phyloP scores from a whole-genome alignment of 1,139 yeast genomes.

The Taphrina confusa region DNA sequence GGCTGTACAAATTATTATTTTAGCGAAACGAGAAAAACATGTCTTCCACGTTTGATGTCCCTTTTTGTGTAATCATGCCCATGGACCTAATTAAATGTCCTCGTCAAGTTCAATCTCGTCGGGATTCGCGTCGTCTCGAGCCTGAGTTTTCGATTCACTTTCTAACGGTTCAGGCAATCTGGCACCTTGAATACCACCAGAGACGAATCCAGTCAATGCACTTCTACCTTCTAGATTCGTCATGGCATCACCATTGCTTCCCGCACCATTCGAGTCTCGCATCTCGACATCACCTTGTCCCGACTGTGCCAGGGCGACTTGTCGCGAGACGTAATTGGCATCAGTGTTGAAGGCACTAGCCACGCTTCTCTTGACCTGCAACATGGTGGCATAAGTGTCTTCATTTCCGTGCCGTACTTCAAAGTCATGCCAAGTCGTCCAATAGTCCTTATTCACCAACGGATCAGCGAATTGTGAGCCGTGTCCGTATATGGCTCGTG shows the following conservation, averaged over 20 bases:
- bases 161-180: slow-evolving; percentile 3
- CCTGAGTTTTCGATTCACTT: background rate
- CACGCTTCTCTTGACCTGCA: slow-evolving; percentile 62
- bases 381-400: slow-evolving; percentile 71
- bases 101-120: slow-evolving; percentile 31
- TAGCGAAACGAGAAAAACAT: background rate
- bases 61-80: background rate
- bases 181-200: slow-evolving; percentile 30
- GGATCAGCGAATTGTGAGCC: slow-evolving; percentile 54
- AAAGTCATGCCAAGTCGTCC: slow-evolving; percentile 72
- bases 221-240: slow-evolving; percentile 21
- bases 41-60: no score
- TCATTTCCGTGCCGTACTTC: slow-evolving; percentile 73
- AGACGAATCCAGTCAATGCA: slow-evolving; percentile 28
- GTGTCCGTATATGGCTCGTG: slow-evolving; percentile 59
- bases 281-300: background rate
- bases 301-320: slow-evolving; percentile 18
- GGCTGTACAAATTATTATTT: background rate
- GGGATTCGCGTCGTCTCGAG: slow-evolving; percentile 3
- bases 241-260: slow-evolving; percentile 22
- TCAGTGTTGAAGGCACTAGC: slow-evolving; percentile 50
- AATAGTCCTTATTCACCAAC: slow-evolving; percentile 47
- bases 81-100: background rate
- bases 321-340: slow-evolving; percentile 44
- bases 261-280: background rate